phyloP scores from a whole-genome alignment of 1,139 yeast species.

The Yamadazyma songkhlaensis region DNA sequence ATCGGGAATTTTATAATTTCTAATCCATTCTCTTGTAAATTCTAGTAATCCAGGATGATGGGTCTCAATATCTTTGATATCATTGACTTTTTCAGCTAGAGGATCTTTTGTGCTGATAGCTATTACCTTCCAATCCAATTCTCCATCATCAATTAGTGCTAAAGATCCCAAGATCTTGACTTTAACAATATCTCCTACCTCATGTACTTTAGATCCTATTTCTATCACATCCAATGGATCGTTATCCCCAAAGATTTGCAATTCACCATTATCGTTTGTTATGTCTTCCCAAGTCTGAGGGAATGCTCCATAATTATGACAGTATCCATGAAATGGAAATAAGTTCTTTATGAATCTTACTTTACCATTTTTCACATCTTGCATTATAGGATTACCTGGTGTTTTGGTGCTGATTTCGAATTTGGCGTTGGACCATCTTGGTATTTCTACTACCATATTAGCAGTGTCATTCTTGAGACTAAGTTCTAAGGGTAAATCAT shows the following conservation, averaged over 20 bases:
- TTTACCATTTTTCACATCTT: conserved; percentile 82
- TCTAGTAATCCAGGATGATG: conserved; percentile 79
- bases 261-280: conserved; percentile 57
- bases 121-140: conserved; percentile 90
- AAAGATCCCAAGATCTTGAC: conserved; percentile 84
- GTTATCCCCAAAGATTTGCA: conserved; percentile 78
- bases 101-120: conserved; percentile 77
- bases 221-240: conserved; percentile 92
- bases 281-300: conserved; percentile 98
- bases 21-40: conserved; percentile 87
- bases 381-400: conserved; percentile 76
- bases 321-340: conserved; percentile 88
- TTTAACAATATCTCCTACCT: conserved; percentile 74
- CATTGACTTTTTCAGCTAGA: conserved; percentile 66
- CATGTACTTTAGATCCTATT: conserved; percentile 70
- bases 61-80: conserved; percentile 71
- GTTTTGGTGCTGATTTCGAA: conserved; percentile 72
- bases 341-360: conserved; percentile 82
- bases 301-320: conserved; percentile 91
- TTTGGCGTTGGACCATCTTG: conserved; percentile 90
- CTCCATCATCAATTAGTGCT: conserved; percentile 90
- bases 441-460: conserved; percentile 87
- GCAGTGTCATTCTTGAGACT: conserved; percentile 64
- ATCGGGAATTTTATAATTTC: conserved; percentile 86
- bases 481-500: conserved; percentile 70